Evolutionary conservation across 441 rosid species (phyloP).

Genomic region (Biscutella auriculata): DNA sequence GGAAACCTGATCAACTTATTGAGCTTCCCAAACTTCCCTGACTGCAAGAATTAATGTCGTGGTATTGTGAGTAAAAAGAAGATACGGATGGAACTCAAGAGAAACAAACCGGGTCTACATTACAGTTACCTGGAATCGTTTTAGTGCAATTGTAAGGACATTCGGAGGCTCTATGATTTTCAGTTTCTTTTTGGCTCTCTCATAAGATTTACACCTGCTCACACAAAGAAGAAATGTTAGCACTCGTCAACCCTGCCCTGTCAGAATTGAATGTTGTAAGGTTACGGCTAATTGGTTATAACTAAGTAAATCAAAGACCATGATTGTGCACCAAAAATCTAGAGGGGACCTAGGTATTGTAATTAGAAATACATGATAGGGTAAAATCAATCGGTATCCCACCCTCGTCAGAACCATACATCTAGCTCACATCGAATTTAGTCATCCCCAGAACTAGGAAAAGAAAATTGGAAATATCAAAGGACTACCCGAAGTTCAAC

Average conservation of each 20-base stretch:
- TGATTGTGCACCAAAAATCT: not conserved
- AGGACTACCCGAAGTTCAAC: not conserved
- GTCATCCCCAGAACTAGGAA: not conserved
- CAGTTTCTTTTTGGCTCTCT: slow-evolving; percentile 85
- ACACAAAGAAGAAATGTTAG: not conserved
- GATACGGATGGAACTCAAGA: not conserved
- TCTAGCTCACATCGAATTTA: not conserved
- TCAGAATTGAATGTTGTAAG: not conserved
- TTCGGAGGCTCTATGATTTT: slow-evolving; percentile 83
- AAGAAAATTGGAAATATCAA: not conserved
- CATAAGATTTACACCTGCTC: slow-evolving; percentile 79
- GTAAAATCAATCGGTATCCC: not conserved
- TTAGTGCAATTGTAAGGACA: slow-evolving; percentile 83
- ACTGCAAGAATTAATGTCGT: slow-evolving; percentile 32
- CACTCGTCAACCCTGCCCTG: slow-evolving; percentile 2
- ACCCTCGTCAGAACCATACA: not conserved
- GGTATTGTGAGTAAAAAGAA: slow-evolving; percentile 20
- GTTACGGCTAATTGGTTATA: not conserved
- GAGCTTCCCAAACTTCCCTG: slow-evolving; percentile 89
- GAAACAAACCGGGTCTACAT: not conserved
- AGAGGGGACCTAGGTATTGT: not conserved
- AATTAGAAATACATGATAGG: not conserved
- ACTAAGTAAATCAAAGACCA: slow-evolving; percentile 9
- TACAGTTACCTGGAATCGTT: slow-evolving; percentile 76
- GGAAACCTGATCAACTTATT: slow-evolving; percentile 75